phyloP scores from a whole-genome alignment of 75 land plant species.

The Sequoia sempervirens region DNA sequence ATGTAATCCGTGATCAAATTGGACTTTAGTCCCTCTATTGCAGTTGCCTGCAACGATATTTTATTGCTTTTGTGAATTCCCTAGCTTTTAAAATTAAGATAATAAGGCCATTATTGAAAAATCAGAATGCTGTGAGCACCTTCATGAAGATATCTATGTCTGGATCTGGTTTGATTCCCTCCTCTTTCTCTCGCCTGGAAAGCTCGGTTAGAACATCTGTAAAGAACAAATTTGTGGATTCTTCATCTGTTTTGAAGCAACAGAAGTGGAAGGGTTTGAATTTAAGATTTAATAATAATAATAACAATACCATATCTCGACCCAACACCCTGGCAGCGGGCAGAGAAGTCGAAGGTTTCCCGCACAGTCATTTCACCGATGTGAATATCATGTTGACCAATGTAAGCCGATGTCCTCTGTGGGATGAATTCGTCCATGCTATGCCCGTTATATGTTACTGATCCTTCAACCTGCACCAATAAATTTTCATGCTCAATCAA shows the following conservation, averaged over 20 bases:
- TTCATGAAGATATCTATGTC: neutral
- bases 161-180: neutral
- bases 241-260: neutral
- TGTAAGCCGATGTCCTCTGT: neutral
- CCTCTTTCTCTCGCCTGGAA: neutral
- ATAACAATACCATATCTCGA: neutral
- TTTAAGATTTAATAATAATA: neutral
- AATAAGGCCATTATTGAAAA: neutral
- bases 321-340: neutral
- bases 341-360: neutral
- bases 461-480: neutral
- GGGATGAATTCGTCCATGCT: neutral
- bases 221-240: neutral
- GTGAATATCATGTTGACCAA: neutral
- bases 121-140: neutral
- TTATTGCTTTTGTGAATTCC: slow-evolving; percentile 8
- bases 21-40: slow-evolving; percentile 40
- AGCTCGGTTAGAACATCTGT: neutral
- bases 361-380: neutral
- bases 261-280: neutral
- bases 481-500: neutral
- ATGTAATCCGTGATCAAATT: slow-evolving; percentile 53
- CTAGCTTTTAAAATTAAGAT: slow-evolving; percentile 13
- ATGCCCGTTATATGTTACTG: neutral
- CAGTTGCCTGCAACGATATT: neutral